Evolutionary conservation across 805 yeast species (phyloP).

Genomic region (Cyberlindnera euphorbiae): DNA sequence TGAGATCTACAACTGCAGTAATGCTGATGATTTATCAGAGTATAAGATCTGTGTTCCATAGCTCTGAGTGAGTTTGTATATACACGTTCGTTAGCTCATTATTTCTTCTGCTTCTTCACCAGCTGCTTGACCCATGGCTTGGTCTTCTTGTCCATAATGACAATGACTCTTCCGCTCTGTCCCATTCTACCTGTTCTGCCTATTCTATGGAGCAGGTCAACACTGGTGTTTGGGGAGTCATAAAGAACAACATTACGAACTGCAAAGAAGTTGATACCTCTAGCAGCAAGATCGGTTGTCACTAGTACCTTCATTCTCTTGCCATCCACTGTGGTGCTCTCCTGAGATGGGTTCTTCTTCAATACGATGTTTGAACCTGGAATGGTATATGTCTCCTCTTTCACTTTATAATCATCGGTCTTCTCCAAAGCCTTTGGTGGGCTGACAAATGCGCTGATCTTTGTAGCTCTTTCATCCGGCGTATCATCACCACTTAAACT

Average conservation of each 20-base stretch:
- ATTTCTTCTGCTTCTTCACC: constrained; percentile 15
- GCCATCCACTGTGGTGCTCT: not conserved
- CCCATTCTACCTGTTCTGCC: constrained; percentile 96
- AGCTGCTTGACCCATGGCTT: constrained; percentile 81
- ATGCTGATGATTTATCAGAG: not conserved
- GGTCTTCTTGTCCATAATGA: constrained; percentile 64
- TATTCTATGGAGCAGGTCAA: constrained; percentile 84
- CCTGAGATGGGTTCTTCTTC: constrained; percentile 7
- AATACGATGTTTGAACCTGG: constrained; percentile 33
- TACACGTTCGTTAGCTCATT: constrained; percentile 31
- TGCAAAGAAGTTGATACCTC: constrained; percentile 84
- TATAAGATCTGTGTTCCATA: not conserved
- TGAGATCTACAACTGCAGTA: not conserved
- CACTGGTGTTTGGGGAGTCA: constrained; percentile 81
- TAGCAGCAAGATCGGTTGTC: constrained; percentile 82
- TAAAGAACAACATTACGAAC: constrained; percentile 77
- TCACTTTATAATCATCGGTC: constrained; percentile 1
- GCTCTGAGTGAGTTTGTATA: not conserved
- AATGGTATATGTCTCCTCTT: constrained; percentile 18
- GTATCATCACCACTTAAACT: constrained; percentile 66
- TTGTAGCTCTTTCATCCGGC: constrained; percentile 51
- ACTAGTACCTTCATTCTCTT: constrained; percentile 60
- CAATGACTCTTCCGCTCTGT: constrained; percentile 80
- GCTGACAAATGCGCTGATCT: constrained; percentile 57
- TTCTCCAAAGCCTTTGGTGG: constrained; percentile 47